Percentiles rank a stretch among this genome's conserved stretches.
phyloP scores from a whole-genome alignment of 2,329 filamentous ascomycete species.

The Sclerotinia sclerotiorum region DNA sequence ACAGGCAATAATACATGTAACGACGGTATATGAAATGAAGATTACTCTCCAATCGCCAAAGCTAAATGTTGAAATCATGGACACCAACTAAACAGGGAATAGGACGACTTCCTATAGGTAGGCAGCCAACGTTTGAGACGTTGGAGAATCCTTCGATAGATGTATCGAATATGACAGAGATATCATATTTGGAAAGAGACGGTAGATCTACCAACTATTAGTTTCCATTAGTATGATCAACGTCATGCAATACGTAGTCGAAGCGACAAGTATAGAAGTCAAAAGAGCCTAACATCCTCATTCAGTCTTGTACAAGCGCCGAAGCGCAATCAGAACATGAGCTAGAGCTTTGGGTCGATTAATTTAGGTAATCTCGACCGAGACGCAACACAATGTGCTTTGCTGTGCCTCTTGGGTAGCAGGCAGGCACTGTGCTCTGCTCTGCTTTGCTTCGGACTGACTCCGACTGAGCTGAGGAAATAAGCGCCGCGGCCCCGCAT shows the following conservation, averaged over 20 bases:
- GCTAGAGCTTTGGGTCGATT: neutral
- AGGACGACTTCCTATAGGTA: constrained; percentile 13
- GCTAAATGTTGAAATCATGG: neutral
- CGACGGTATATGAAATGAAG: neutral
- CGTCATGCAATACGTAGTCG: neutral
- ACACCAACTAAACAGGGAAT: constrained; percentile 1
- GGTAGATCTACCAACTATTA: neutral
- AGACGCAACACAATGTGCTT: constrained; percentile 4
- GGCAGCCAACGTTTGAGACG: neutral
- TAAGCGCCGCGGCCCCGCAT: constrained; percentile 21
- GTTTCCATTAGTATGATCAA: neutral
- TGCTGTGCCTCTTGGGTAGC: constrained; percentile 10
- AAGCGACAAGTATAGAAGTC: neutral
- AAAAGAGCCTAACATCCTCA: neutral
- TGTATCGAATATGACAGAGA: constrained; percentile 2
- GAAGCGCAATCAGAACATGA: constrained; percentile 7
- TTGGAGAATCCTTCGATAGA: neutral
- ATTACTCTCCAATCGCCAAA: neutral
- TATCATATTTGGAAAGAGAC: neutral
- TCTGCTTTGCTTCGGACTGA: neutral
- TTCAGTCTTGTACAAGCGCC: constrained; percentile 10
- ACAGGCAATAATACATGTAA: neutral
- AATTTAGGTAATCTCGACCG: neutral
- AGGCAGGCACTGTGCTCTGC: neutral
- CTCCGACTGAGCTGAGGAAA: neutral